Evolutionary conservation across 805 yeast species (phyloP).

Genomic region (Saccharomycopsis babjevae): DNA sequence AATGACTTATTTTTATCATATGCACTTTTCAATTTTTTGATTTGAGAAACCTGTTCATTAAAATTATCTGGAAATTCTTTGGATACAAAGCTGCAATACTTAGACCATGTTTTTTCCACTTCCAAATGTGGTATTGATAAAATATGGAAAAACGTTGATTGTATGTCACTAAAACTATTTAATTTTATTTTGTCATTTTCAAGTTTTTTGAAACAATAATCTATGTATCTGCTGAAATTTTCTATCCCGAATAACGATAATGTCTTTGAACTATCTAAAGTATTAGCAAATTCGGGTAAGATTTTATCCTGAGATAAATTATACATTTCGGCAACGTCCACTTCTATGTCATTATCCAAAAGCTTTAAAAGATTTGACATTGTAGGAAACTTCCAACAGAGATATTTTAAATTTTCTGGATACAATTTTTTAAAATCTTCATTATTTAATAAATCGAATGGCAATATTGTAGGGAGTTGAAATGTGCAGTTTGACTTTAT

Average conservation of each 20-base stretch:
- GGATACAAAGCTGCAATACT: conserved; percentile 34
- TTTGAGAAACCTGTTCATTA: conserved; percentile 26
- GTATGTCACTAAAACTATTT: background rate
- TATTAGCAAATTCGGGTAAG: background rate
- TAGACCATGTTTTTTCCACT: conserved; percentile 31
- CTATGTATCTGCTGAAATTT: background rate
- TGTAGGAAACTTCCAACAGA: background rate
- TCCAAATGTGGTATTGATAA: conserved; percentile 32
- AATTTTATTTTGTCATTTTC: background rate
- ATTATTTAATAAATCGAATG: background rate
- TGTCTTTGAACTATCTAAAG: background rate
- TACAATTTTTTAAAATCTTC: background rate
- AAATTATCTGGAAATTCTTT: conserved; percentile 14
- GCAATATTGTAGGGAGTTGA: background rate
- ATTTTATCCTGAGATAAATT: too few species aligned
- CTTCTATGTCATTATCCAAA: background rate
- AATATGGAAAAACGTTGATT: conserved; percentile 18
- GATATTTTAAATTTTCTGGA: background rate
- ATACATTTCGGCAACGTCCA: background rate
- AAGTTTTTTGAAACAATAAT: background rate
- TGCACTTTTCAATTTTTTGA: conserved; percentile 22
- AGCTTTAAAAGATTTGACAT: background rate
- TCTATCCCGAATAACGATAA: background rate
- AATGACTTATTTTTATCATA: background rate
- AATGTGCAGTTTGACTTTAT: background rate